phyloP scores from a whole-genome alignment of 176 grass and related monocot genomes.

The Oryza rufipogon region DNA sequence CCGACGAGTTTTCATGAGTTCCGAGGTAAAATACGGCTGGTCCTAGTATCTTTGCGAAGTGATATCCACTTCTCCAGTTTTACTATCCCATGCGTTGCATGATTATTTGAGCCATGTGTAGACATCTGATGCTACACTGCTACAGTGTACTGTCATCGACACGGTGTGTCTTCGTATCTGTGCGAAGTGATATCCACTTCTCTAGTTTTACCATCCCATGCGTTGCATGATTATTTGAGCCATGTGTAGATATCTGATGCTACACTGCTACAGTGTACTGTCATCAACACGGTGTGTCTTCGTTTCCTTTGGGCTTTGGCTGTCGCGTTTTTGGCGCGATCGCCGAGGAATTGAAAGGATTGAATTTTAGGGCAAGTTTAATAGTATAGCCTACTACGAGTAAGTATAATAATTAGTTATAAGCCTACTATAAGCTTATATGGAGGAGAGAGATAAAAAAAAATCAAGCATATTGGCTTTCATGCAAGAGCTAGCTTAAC shows the following conservation, averaged over 20 bases:
- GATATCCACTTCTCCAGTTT: background rate
- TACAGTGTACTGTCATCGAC: too few relatives aligned
- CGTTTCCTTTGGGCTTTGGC: too few relatives aligned
- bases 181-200: background rate
- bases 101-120: too few relatives aligned
- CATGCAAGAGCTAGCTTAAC: too few relatives aligned
- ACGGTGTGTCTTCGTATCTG: background rate
- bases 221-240: background rate
- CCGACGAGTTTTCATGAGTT: constrained; percentile 28
- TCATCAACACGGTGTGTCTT: background rate
- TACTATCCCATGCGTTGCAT: background rate
- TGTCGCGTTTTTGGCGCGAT: too few relatives aligned
- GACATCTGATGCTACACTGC: background rate
- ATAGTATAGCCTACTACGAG: too few relatives aligned
- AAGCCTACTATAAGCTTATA: too few relatives aligned
- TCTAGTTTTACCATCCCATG: background rate
- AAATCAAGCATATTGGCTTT: too few relatives aligned
- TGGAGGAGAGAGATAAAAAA: too few relatives aligned
- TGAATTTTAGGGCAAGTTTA: too few relatives aligned
- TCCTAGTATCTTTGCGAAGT: constrained; percentile 4
- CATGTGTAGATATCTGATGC: background rate
- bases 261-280: background rate
- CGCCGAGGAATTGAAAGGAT: too few relatives aligned
- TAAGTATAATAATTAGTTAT: too few relatives aligned
- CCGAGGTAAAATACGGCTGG: constrained; percentile 35